Conservation (phyloP, 2,329 filamentous ascomycete genomes). For the Trichophyton benhamiae region DNA sequence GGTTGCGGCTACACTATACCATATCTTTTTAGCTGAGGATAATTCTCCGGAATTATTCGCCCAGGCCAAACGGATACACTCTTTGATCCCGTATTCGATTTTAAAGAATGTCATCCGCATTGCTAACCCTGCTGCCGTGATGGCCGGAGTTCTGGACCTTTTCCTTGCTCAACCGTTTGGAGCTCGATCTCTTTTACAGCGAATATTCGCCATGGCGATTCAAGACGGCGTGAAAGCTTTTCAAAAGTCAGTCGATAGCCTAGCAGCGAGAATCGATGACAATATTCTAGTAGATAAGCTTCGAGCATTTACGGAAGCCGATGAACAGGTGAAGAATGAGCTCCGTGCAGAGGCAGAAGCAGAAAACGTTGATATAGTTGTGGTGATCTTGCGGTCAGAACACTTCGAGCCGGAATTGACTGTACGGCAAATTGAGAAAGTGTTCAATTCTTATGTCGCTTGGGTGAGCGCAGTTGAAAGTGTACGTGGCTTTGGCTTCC, state of each 20-base stretch:
- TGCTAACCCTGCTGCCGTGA: constrained; percentile 90
- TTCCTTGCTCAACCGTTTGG: constrained; percentile 95
- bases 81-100: constrained; percentile 79
- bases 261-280: constrained; percentile 70
- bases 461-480: constrained; percentile 94
- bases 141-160: constrained; percentile 88
- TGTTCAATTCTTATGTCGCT: constrained; percentile 90
- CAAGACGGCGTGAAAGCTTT: constrained; percentile 80
- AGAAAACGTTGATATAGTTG: constrained; percentile 73
- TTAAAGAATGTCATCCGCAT: constrained; percentile 96
- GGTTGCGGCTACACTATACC: constrained; percentile 90
- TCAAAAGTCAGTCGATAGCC: constrained; percentile 71
- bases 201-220: constrained; percentile 84
- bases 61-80: constrained; percentile 87
- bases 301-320: constrained; percentile 61
- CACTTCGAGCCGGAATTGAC: constrained; percentile 58
- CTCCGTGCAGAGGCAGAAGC: constrained; percentile 61
- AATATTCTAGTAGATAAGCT: constrained; percentile 67
- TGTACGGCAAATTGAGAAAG: constrained; percentile 62
- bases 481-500: constrained; percentile 24
- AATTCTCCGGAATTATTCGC: constrained; percentile 95
- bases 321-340: constrained; percentile 59
- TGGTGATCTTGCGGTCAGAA: constrained; percentile 71
- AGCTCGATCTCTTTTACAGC: constrained; percentile 75
- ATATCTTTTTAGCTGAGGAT: constrained; percentile 93